A percentile compares a stretch with the other conserved stretches of the same genome.
These are phyloP conservation scores for Mucor racemosus DNA, from an alignment of 371 early-diverging fungal species.

Conservation along the genomic window DNA sequence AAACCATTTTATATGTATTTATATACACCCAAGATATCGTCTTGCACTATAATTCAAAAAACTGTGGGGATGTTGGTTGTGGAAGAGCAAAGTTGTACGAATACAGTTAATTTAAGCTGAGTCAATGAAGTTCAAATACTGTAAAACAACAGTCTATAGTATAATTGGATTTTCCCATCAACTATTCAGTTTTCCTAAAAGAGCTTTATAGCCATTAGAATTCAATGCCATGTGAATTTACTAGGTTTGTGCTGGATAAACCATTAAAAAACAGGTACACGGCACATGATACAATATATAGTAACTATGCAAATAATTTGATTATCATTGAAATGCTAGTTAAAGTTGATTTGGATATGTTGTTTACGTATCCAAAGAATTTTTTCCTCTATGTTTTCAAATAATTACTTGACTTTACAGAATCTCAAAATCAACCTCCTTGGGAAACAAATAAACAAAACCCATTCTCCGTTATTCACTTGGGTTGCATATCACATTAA, in stretches of 20 bases:
- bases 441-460: background rate
- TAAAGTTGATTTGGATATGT: no score
- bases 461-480: background rate
- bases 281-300: no score
- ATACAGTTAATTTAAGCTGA: conserved; percentile 22
- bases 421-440: background rate
- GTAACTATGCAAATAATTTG: no score
- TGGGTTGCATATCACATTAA: background rate
- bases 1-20: background rate
- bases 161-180: conserved; percentile 19
- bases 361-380: no score
- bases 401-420: no score
- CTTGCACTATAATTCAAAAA: background rate
- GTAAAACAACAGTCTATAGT: background rate
- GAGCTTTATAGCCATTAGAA: conserved; percentile 2
- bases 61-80: background rate
- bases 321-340: no score
- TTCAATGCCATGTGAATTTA: conserved; percentile 11
- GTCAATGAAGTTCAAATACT: conserved; percentile 17
- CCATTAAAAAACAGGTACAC: background rate
- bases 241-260: background rate
- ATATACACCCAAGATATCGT: no score
- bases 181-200: conserved; percentile 2
- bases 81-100: background rate
- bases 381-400: no score